Evolutionary conservation across 805 yeast species (phyloP).

Genomic region (Wickerhamomyces alni): DNA sequence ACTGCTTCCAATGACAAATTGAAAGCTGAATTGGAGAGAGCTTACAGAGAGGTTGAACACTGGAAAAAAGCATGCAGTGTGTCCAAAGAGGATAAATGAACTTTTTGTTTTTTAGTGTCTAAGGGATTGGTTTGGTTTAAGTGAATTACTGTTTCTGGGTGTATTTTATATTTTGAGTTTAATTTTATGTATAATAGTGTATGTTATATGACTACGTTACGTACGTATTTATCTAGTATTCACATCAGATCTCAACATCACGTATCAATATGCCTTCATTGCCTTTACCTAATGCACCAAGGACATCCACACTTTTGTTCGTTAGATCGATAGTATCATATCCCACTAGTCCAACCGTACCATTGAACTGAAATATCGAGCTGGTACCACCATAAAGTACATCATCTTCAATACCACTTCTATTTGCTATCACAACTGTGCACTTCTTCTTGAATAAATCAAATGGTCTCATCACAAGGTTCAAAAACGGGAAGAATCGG

Average conservation of each 20-base stretch:
- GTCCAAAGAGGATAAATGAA: neutral
- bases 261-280: conserved; percentile 58
- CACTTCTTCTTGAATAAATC: conserved; percentile 18
- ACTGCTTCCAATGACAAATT: conserved; percentile 81
- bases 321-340: conserved; percentile 30
- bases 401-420: conserved; percentile 73
- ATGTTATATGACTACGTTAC: no score
- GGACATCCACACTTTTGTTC: conserved; percentile 45
- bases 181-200: conserved; percentile 1
- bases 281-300: conserved; percentile 57
- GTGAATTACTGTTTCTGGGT: neutral
- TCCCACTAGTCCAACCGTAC: conserved; percentile 21
- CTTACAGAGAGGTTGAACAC: conserved; percentile 86
- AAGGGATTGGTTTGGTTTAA: no score
- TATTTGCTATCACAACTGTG: conserved; percentile 53
- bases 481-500: conserved; percentile 59
- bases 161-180: neutral
- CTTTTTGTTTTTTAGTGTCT: neutral
- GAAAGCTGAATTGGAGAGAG: conserved; percentile 82
- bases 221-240: no score
- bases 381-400: conserved; percentile 65
- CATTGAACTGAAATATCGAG: conserved; percentile 49
- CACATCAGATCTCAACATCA: conserved; percentile 37
- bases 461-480: conserved; percentile 21
- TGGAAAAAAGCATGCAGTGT: conserved; percentile 47